phyloP scores from a whole-genome alignment of 1,284 basidiomycete species.

The Xerocomus nothofagi region DNA sequence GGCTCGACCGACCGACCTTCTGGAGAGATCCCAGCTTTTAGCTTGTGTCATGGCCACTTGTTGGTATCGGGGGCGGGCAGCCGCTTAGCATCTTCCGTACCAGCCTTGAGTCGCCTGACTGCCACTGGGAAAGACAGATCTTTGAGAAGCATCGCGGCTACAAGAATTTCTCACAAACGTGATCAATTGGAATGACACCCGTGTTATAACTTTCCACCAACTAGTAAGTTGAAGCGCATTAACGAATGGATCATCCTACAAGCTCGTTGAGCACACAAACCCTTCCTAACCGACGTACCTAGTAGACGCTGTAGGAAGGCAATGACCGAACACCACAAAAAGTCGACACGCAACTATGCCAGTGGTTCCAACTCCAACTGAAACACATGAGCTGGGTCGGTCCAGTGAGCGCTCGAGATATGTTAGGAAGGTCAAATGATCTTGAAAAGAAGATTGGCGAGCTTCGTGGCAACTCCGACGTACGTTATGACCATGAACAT shows the following conservation, averaged over 20 bases:
- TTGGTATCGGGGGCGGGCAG: conserved; percentile 22
- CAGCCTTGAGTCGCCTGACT: conserved; percentile 12
- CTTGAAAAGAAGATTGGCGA: neutral
- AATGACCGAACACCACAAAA: neutral
- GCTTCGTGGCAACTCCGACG: no score
- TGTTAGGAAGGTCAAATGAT: neutral
- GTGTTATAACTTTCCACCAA: neutral
- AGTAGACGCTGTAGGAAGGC: neutral
- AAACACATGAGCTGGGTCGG: neutral
- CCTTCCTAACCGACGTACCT: neutral
- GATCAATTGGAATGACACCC: neutral
- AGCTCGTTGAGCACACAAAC: neutral
- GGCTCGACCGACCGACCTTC: conserved; percentile 1
- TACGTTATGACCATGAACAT: no score
- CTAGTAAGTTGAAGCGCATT: neutral
- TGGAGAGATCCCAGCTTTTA: neutral
- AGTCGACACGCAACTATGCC: neutral
- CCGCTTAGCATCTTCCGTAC: neutral
- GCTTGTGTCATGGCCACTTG: neutral
- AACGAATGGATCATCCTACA: neutral
- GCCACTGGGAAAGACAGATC: neutral
- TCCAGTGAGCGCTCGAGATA: neutral
- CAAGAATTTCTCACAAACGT: neutral
- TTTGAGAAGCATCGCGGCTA: neutral
- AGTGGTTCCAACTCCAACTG: neutral